Evolutionary conservation across 352 stramenopile species (phyloP), one percentile per base, ranked within the genome.

Genomic region (Pythium folliculosum): DNA sequence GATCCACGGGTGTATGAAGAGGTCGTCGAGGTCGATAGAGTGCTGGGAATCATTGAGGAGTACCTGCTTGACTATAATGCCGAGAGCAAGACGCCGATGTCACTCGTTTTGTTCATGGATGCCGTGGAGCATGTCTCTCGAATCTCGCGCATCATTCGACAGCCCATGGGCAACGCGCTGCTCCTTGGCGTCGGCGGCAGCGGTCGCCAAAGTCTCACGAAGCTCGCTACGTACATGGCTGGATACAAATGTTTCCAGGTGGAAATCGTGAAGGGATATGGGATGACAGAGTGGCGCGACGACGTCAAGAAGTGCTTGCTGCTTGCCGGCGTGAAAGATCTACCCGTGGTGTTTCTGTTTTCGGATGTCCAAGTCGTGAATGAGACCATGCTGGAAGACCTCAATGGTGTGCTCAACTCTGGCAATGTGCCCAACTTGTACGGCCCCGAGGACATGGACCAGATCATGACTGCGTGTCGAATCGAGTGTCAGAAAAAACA

Each of bases 251-350:
- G 96, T 16, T 98, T 97, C 49, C 94, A 98, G 69, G 90, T 98
- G n/a, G 95, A 98, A 69, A 98, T 98, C 63, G 80, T 94, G 5
- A 98, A 98, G 61, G 92, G 90, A 8, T 98, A 98, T 61, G 91
- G 94, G 13, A 88, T 96, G 60, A 73, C 73, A 0, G 94, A 98
- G 65, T 98, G 94, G 93, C 88, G 91, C 21, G 94, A 98, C 10
- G 92, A 98, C 45, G 77, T 98, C 5, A 98, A 98, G 64, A 95
- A 91, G 63, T 94, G 86, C 54, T 64, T 97, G 9, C 69, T 98
- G 38, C 72, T 92, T 32, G 95, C 93, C 22, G 95, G 95, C 27
- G 77, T 98, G 0, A 92, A 98, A 30, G 87, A 98, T 56, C 96
- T 85, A 13, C 89, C 81, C 0, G 86, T 98, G 17, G 89, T 98